These are phyloP conservation scores for Talaromyces adpressus DNA, from an alignment of 495 filamentous ascomycete species.

Conservation along the genomic window DNA sequence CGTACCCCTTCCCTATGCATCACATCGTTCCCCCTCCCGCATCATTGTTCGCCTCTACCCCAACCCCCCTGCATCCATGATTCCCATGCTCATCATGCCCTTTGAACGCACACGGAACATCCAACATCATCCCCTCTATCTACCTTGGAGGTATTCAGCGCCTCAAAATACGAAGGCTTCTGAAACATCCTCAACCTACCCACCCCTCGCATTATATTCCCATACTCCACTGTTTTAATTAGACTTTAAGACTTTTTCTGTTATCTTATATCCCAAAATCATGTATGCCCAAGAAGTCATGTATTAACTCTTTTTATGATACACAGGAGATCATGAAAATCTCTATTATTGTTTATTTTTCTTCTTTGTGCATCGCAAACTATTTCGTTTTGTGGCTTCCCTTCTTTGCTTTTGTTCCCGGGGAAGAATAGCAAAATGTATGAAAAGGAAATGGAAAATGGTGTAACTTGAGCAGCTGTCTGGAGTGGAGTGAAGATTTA, in stretches of 20 bases:
- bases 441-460: slow-evolving; percentile 1
- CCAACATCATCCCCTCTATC: slow-evolving; percentile 15
- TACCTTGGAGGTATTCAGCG: slow-evolving; percentile 7
- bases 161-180: slow-evolving; percentile 9
- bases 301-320: slow-evolving; percentile 28
- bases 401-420: not conserved
- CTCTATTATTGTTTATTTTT: not conserved
- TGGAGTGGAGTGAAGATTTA: not conserved
- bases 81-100: slow-evolving; percentile 3
- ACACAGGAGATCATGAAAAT: slow-evolving; percentile 23
- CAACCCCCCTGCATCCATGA: slow-evolving; percentile 4
- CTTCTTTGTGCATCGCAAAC: not conserved
- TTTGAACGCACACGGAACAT: not conserved
- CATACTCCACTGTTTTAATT: slow-evolving; percentile 30
- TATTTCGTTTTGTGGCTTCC: not conserved
- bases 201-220: slow-evolving; percentile 10
- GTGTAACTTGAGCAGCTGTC: slow-evolving; percentile 2
- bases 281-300: slow-evolving; percentile 48
- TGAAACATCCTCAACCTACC: not conserved
- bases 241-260: slow-evolving; percentile 33
- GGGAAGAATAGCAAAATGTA: not conserved
- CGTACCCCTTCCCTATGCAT: slow-evolving; percentile 2
- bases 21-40: not conserved
- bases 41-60: not conserved
- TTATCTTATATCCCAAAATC: slow-evolving; percentile 23